phyloP scores from a whole-genome alignment of 371 early-diverging fungal species.

The Mucor indicus region DNA sequence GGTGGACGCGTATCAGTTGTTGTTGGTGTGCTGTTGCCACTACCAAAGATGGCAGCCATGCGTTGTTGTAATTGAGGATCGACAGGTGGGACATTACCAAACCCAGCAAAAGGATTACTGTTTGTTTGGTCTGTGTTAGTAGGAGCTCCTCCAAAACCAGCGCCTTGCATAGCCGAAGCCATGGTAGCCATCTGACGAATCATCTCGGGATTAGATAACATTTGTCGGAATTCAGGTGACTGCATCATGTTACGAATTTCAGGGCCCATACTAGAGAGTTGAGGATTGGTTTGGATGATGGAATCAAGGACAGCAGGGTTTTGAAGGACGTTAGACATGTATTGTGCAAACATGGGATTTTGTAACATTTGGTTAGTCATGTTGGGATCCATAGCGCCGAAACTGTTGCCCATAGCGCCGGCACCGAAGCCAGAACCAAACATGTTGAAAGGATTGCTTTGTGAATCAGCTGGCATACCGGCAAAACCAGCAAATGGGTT shows the following conservation, averaged over 20 bases:
- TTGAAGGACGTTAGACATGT: constrained; percentile 72
- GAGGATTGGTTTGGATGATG: constrained; percentile 82
- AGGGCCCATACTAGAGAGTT: constrained; percentile 79
- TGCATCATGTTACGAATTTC: constrained; percentile 79
- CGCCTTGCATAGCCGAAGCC: constrained; percentile 62
- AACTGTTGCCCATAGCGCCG: constrained; percentile 58
- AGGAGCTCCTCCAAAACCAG: constrained; percentile 30
- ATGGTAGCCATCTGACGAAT: constrained; percentile 77
- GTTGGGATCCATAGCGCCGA: constrained; percentile 65
- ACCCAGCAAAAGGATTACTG: constrained; percentile 67
- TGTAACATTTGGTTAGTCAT: constrained; percentile 72
- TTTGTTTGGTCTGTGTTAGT: constrained; percentile 6
- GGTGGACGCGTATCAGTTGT: constrained; percentile 61
- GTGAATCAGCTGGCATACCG: constrained; percentile 34
- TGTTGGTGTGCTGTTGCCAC: constrained; percentile 24
- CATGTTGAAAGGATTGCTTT: constrained; percentile 53
- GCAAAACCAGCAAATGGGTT: constrained; percentile 43
- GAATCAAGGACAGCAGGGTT: constrained; percentile 85
- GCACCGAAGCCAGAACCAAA: constrained; percentile 51
- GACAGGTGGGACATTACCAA: constrained; percentile 44
- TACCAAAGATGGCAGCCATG: constrained; percentile 39
- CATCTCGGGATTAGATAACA: constrained; percentile 84
- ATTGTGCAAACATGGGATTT: constrained; percentile 82
- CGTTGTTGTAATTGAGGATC: constrained; percentile 49
- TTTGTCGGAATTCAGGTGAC: constrained; percentile 79